Evolutionary conservation across 2,329 filamentous ascomycete species (phyloP).

Genomic region (Neofusicoccum ribis): DNA sequence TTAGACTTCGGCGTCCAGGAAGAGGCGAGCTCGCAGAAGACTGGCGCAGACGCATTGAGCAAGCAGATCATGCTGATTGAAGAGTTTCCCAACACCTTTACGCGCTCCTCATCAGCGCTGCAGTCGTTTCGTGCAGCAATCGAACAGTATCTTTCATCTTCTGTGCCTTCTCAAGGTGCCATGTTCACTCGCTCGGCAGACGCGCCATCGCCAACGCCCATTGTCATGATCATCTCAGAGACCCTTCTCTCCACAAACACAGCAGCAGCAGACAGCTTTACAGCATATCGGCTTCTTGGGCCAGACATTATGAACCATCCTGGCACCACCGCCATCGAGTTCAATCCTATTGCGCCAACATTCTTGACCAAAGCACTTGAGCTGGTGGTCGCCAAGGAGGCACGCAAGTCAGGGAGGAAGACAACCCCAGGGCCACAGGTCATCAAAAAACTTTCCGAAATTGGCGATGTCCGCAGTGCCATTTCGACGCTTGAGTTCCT

Average conservation of each 20-base stretch:
- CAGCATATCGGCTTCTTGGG: constrained; percentile 84
- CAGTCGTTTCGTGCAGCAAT: constrained; percentile 69
- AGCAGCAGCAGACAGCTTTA: constrained; percentile 85
- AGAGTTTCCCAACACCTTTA: constrained; percentile 53
- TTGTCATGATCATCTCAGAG: constrained; percentile 91
- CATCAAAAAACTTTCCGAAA: constrained; percentile 76
- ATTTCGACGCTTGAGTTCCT: constrained; percentile 90
- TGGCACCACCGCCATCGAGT: constrained; percentile 78
- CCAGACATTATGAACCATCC: constrained; percentile 82
- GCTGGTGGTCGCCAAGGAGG: constrained; percentile 79
- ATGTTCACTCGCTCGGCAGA: constrained; percentile 35
- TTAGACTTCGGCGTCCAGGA: not conserved
- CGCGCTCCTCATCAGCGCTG: constrained; percentile 44
- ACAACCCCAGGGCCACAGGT: constrained; percentile 77
- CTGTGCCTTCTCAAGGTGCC: constrained; percentile 58
- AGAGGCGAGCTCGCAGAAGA: not conserved
- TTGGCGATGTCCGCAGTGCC: constrained; percentile 91
- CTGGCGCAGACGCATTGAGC: not conserved
- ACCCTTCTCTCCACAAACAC: constrained; percentile 83
- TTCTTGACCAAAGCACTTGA: constrained; percentile 83
- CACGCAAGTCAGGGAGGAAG: constrained; percentile 71
- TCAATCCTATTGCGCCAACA: constrained; percentile 88
- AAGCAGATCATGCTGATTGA: constrained; percentile 50
- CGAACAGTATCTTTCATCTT: constrained; percentile 70
- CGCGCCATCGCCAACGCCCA: constrained; percentile 50